Percentiles rank a stretch among this genome's conserved stretches.
Conservation (phyloP, 2,329 filamentous ascomycete species). For the Calonectria montana region DNA sequence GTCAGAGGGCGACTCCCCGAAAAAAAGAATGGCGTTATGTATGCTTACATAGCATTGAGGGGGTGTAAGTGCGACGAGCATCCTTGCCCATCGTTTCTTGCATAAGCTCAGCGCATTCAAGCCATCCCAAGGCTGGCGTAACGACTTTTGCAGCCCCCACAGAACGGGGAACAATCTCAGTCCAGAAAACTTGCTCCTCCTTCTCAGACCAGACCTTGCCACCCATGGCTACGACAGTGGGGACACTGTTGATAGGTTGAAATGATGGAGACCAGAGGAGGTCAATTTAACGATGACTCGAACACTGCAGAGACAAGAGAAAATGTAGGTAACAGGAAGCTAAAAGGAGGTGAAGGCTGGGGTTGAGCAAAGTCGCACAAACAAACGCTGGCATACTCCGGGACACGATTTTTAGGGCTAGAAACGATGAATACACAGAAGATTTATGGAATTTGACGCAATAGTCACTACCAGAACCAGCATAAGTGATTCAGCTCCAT, state of each 20-base stretch:
- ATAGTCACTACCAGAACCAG: slow-evolving; percentile 7
- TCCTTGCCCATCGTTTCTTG: slow-evolving; percentile 47
- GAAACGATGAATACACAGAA: neutral
- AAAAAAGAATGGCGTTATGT: neutral
- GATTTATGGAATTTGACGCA: slow-evolving; percentile 33
- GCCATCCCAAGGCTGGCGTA: slow-evolving; percentile 48
- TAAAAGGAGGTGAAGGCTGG: neutral
- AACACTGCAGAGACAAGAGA: neutral
- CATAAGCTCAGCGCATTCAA: slow-evolving; percentile 53
- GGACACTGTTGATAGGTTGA: neutral
- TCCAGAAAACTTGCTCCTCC: slow-evolving; percentile 65
- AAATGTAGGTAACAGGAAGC: neutral
- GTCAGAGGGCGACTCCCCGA: slow-evolving; percentile 23
- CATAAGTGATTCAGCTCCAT: slow-evolving; percentile 40
- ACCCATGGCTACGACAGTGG: slow-evolving; percentile 52
- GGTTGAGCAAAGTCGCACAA: neutral
- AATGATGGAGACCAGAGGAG: neutral
- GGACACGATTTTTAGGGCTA: neutral
- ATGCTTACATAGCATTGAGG: slow-evolving; percentile 50
- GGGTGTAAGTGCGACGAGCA: slow-evolving; percentile 54
- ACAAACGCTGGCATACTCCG: neutral
- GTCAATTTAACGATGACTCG: neutral
- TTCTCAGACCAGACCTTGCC: slow-evolving; percentile 61
- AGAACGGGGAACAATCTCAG: slow-evolving; percentile 50
- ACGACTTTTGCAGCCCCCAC: slow-evolving; percentile 44